Evolutionary conservation across 345 rosid species (phyloP).

Genomic region (Dimocarpus longan): DNA sequence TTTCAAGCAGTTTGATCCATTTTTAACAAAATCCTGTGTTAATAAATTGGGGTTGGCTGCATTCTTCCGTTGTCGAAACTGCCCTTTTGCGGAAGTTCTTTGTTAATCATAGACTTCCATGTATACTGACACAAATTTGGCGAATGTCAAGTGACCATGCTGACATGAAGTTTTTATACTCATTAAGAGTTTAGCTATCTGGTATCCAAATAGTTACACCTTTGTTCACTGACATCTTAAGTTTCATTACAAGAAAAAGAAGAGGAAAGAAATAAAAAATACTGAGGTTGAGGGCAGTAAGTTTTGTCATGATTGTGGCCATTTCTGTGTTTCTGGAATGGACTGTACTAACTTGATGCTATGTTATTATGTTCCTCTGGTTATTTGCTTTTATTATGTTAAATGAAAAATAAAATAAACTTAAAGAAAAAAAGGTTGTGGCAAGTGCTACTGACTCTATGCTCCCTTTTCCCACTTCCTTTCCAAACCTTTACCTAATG

Average conservation of each 20-base stretch:
- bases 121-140: neutral
- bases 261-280: neutral
- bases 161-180: neutral
- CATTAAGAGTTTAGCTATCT: neutral
- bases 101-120: neutral
- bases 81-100: neutral
- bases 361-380: neutral
- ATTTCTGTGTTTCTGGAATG: neutral
- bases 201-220: neutral
- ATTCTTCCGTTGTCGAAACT: neutral
- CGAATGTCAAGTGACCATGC: neutral
- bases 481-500: slow-evolving; percentile 7
- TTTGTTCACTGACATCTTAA: neutral
- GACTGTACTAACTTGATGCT: neutral
- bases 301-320: neutral
- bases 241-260: neutral
- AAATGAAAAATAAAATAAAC: neutral
- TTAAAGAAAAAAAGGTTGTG: neutral
- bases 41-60: neutral
- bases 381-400: neutral
- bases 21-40: neutral
- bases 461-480: neutral
- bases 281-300: neutral
- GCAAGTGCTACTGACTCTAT: neutral
- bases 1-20: neutral